Percentiles rank a stretch among this genome's conserved stretches.
Evolutionary conservation across 768 basidiomycete species (phyloP).

Genomic region (Galerina marginata): DNA sequence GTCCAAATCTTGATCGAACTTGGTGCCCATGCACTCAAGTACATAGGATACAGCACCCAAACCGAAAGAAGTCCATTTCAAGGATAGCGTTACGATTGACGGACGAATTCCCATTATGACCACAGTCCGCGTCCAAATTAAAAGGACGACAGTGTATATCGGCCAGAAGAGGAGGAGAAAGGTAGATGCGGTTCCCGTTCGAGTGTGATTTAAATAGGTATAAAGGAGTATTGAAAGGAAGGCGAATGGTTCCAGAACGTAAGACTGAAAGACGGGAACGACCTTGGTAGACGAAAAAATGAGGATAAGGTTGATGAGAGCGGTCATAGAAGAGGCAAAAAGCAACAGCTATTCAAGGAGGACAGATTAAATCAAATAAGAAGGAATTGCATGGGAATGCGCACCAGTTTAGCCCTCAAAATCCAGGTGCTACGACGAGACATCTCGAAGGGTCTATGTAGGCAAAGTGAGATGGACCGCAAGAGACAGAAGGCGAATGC

Average conservation of each 20-base stretch:
- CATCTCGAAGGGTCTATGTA: conserved; percentile 32
- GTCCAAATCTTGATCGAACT: conserved; percentile 41
- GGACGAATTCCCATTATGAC: conserved; percentile 35
- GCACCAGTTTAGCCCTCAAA: conserved; percentile 69
- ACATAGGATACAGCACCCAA: conserved; percentile 61
- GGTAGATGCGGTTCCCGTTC: conserved; percentile 72
- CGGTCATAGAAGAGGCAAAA: conserved; percentile 48
- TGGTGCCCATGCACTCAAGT: conserved; percentile 76
- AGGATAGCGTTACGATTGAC: conserved; percentile 40
- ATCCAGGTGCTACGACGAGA: conserved; percentile 56
- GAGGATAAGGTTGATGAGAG: conserved; percentile 48
- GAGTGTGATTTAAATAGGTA: conserved; percentile 72
- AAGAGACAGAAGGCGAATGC: conserved; percentile 48
- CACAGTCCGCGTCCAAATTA: conserved; percentile 67
- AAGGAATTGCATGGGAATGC: conserved; percentile 29
- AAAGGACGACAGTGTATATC: conserved; percentile 52
- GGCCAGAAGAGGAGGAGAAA: conserved; percentile 87
- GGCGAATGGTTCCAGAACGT: conserved; percentile 63
- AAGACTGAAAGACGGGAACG: conserved; percentile 53
- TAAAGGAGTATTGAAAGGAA: conserved; percentile 53
- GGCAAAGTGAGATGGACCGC: conserved; percentile 37
- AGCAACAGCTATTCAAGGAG: conserved; percentile 48
- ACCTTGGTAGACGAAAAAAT: conserved; percentile 38
- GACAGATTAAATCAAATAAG: background rate
- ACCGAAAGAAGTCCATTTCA: conserved; percentile 48